Percentiles rank a stretch among this genome's conserved stretches.
phyloP scores from a whole-genome alignment of 306 rosid genomes.

The Cicer bijugum region DNA sequence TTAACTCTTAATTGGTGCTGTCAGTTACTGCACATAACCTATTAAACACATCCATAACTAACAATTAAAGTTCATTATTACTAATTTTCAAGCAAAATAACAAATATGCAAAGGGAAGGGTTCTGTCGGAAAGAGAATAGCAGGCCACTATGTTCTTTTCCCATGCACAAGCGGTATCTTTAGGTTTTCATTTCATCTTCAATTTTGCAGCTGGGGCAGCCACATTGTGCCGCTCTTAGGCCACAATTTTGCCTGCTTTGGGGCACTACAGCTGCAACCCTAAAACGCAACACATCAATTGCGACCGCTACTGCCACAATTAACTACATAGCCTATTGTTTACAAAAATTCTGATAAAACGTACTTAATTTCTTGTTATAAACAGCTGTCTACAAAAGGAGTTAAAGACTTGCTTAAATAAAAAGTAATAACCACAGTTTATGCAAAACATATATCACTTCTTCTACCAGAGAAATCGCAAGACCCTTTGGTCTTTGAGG shows the following conservation, averaged over 20 bases:
- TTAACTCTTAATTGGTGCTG: background rate
- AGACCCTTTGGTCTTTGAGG: conserved; percentile 60
- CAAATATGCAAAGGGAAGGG: background rate
- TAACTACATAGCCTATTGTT: background rate
- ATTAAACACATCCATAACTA: background rate
- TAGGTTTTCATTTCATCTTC: background rate
- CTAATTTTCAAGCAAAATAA: background rate
- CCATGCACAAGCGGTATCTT: background rate
- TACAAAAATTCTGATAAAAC: conserved; percentile 6
- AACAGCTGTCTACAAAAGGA: conserved; percentile 7
- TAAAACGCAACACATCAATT: background rate
- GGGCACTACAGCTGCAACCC: background rate
- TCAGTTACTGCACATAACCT: conserved; percentile 25
- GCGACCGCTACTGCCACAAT: background rate
- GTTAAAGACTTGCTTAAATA: conserved; percentile 33
- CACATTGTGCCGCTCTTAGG: background rate
- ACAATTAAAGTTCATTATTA: background rate
- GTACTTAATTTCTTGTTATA: conserved; percentile 18
- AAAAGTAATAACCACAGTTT: conserved; percentile 40
- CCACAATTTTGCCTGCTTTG: background rate
- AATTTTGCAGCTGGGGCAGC: background rate
- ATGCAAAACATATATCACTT: conserved; percentile 37
- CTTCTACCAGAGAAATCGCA: conserved; percentile 57
- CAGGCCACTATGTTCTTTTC: too few species aligned
- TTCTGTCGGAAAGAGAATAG: background rate